Evolutionary conservation across 2,329 filamentous ascomycete species (phyloP).

Genomic region (Sclerotinia borealis): DNA sequence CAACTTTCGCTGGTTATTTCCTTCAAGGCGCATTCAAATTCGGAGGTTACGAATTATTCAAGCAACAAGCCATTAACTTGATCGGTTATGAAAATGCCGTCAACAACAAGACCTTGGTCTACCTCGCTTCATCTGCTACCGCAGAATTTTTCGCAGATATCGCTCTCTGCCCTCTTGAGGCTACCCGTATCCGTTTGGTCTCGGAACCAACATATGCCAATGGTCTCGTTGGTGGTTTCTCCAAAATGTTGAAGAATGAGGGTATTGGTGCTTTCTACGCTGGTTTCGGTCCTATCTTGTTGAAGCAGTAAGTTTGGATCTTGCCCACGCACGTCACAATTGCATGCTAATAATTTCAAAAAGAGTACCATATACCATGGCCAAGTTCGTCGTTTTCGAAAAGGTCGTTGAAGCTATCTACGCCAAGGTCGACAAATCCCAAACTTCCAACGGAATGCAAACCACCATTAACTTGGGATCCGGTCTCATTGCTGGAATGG

Average conservation of each 20-base stretch:
- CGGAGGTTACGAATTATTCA: conserved; percentile 94
- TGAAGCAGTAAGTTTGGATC: conserved; percentile 59
- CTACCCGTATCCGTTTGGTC: conserved; percentile 88
- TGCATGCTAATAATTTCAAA: not conserved
- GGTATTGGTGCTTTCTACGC: conserved; percentile 84
- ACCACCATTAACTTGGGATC: conserved; percentile 76
- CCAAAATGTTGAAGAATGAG: conserved; percentile 78
- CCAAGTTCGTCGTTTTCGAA: conserved; percentile 93
- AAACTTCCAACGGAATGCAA: conserved; percentile 61
- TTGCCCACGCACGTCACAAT: not conserved
- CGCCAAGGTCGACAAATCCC: conserved; percentile 62
- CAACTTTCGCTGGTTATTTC: conserved; percentile 87
- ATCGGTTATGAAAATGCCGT: conserved; percentile 72
- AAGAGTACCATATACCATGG: conserved; percentile 83
- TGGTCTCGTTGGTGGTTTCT: conserved; percentile 72
- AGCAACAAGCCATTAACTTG: conserved; percentile 78
- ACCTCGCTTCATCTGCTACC: conserved; percentile 62
- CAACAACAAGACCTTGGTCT: conserved; percentile 75
- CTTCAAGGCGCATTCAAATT: conserved; percentile 92
- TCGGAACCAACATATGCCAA: conserved; percentile 80
- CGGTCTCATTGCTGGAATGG: conserved; percentile 76
- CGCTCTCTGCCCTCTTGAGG: conserved; percentile 85
- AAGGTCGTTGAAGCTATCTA: conserved; percentile 75
- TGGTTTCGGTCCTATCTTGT: conserved; percentile 81
- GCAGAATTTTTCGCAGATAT: conserved; percentile 71